Base-by-base conservation (phyloP, 106 monocot genomes). In the Dendrobium officinale region DNA sequence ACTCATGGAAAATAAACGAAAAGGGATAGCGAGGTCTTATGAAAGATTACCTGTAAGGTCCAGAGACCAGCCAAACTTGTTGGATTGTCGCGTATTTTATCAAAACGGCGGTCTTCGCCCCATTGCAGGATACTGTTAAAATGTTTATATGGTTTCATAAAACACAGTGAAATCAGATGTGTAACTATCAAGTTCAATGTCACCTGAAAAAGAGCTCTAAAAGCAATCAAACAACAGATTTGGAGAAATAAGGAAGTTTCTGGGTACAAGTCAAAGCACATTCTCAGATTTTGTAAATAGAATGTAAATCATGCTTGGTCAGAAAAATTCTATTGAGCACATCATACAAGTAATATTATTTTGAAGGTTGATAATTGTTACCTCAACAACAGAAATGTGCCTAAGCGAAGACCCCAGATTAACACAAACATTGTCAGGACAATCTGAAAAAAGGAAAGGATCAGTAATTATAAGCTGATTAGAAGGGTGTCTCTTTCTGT, bases 41-140 rank as follows among this genome's bases (percentile, higher is more conserved):
- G 29, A 67, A 67, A 51, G 19, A 41, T 31, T 81, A 95, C 99
- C 99, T 99, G 99, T 44, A 99, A 88, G 49, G 58, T 84, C 99
- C 99, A 99, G 81, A 99, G 95, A 75, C 87, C 73, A 56, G 87
- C 88, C 74, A 99, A 79, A 80, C 87, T 95, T 9, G 80, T 91
- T 10, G 93, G 47, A 77, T 90, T 91, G 18, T 79, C 42, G 77
- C 99, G 99, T 88, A 88, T 93, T 75, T 90, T 84, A 85, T 99
- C 93, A 74, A 99, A 99, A 8, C 99, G 92, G 10, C 81, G 86
- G 66, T 99, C 99, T 81, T 99, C 95, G 9, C 93, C 93, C 99
- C 99, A 99, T 22, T 93, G 85, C 85, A 99, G 66, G 85, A 99
- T 99, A 85, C 99, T 99, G 77, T 66, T 67, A 15, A 67, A 10